Evolutionary conservation across 352 stramenopile genomes (phyloP), one percentile per base, ranked within the genome.

Genomic region (Nothophytophthora sp.): DNA sequence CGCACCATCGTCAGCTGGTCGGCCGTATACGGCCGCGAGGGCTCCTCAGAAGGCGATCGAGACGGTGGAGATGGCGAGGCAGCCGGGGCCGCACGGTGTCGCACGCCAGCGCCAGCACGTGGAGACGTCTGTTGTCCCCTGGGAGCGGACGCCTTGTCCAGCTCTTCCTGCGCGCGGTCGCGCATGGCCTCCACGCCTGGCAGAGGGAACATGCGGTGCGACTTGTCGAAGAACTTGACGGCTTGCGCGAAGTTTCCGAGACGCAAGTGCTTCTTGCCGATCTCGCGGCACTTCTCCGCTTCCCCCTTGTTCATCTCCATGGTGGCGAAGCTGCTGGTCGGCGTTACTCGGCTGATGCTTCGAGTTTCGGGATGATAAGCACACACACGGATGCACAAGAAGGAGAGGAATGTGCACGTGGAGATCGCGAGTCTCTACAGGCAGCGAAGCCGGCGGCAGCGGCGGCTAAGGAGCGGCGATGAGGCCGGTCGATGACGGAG

Each of bases 221-320:
- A 96, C 64, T 97, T 97, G 29, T 97, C 84, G 45, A 97, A 96
- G 61, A 95, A 97, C 70, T 96, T 96, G 44, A 93, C 69, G n/a
- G 90, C 88, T 54, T 96, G 88, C 45, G 72, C 68, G 65, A 75
- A 95, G 53, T 92, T 90, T 34, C 86, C 80, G n/a, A 86, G 60
- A 60, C 82, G 82, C 49, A 97, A 38, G 43, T 91, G 81, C 56
- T 85, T 89, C 67, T 96, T 96, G 52, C 70, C 90, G 34, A 97
- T 84, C 22, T 97, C 88, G 51, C 88, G 81, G 73, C 88, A 96
- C 60, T 96, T 95, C 73, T 97, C 88, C 52, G 90, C 90, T 55
- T 97, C 90, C 55, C 86, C 86, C 53, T 87, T 89, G 63, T 97
- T 97, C 86, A 95, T 95, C 81, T 95, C 86, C 86, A 95, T 95